Evolutionary conservation across 116 monocot species (phyloP), one percentile per base, ranked within the genome.

Genomic region (Trichopus zeylanicus): DNA sequence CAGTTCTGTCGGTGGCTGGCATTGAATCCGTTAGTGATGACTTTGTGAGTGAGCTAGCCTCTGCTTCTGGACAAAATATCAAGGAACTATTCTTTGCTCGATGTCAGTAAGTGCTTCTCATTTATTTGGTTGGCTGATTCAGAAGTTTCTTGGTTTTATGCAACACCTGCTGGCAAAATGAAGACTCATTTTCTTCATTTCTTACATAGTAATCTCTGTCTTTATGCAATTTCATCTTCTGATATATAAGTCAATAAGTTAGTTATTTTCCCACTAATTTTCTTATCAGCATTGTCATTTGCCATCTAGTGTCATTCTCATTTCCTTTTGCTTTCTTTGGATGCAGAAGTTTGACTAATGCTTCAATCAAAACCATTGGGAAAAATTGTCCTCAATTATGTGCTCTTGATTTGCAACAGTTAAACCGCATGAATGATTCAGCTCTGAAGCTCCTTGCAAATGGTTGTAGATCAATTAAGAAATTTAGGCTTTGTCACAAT

Each of bases 301-400:
- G n/a, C n/a, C n/a, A n/a, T n/a, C n/a, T n/a, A n/a, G n/a, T n/a
- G n/a, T n/a, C n/a, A n/a, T n/a, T 57, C 8, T 33, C 26, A 31
- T 57, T 1, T 59, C 31, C 46, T 25, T 53, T 25, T 7, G 3
- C 18, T 59, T 69, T 46, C 24, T 33, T 18, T 32, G 10, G 19
- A 59, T 73, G 75, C 75, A 89, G 93, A 38, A 67, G 67, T 55
- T 21, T 94, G 63, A 78, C 72, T 25, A 38, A 29, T 33, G 57
- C 65, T 61, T 77, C 93, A 7, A 42, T 80, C 23, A 94, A 78
- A 73, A 57, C 32, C n/a, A 86, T 94, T 73, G 79, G 70, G 29
- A 73, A 80, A 42, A 67, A 67, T 13, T 94, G 93, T 46, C 33
- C 70, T 33, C 29, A 37, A n/a, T 62, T 94, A 23, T 57, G 65